Evolutionary conservation across 495 filamentous ascomycete genomes (phyloP), one percentile per base, ranked within the genome.

Genomic region (Podospora pseudopauciseta): DNA sequence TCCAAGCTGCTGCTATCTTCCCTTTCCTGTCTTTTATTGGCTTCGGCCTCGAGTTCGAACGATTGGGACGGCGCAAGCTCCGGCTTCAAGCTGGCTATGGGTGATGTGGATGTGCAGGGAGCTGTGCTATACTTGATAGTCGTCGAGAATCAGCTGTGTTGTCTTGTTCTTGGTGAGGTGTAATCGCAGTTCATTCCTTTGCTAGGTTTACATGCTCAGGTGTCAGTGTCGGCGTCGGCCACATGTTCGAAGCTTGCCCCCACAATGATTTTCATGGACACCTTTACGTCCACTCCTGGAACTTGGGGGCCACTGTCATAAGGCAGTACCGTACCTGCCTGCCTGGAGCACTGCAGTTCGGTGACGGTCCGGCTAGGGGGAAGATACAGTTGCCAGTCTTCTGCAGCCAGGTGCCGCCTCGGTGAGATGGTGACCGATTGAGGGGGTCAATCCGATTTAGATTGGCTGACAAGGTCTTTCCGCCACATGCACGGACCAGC

Each of bases 401-500:
- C 39, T 49, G 39, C 39, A 16, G 39, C 39, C 39, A 49, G 39
- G n/a, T 58, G 55, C 55, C 55, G 55, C 55, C 2, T 58, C 55
- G 23, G 55, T 26, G 55, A 58, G n/a, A 7, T n/a, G 23, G 5
- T 58, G 55, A 26, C 18, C n/a, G 55, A 58, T 20, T 58, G 55
- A 20, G n/a, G 55, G 55, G 15, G 39, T 13, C 15, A 13, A 49
- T 11, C 39, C 39, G 39, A 49, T 49, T 49, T 49, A 49, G 39
- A 49, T 49, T 58, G 55, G 55, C 55, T 26, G 55, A 26, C 18
- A 58, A 23, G 20, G n/a, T 20, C 55, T 5, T 64, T 26, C 68
- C 23, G 67, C 67, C 70, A 70, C 70, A 16, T n/a, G 68, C 72
- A 71, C 66, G 18, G 67, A 34, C 74, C 68, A 64, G n/a, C 15